Evolutionary conservation across 2,329 filamentous ascomycete genomes (phyloP).

Genomic region (Shiraia sp.): DNA sequence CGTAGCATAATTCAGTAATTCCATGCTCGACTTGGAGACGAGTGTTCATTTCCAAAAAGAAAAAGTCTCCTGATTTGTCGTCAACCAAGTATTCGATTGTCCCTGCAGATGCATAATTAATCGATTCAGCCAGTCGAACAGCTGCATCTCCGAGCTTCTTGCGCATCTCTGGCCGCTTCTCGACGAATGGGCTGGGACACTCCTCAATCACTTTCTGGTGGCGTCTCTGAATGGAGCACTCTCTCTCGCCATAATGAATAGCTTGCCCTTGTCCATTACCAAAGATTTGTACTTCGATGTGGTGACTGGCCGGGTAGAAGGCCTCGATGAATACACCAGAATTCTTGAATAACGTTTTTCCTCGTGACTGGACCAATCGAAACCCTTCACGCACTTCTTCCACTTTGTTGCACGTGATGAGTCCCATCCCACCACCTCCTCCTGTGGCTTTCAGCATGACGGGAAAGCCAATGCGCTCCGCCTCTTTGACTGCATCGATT

Average conservation of each 20-base stretch:
- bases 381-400: constrained; percentile 73
- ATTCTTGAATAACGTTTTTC: constrained; percentile 78
- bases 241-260: constrained; percentile 82
- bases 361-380: constrained; percentile 73
- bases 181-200: constrained; percentile 74
- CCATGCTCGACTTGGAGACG: constrained; percentile 62
- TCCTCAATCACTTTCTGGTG: constrained; percentile 94
- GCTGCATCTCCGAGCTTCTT: constrained; percentile 68
- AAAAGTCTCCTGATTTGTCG: constrained; percentile 79
- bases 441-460: constrained; percentile 66
- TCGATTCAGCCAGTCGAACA: constrained; percentile 63
- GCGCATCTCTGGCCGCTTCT: constrained; percentile 57
- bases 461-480: constrained; percentile 54
- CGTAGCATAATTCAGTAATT: constrained; percentile 61
- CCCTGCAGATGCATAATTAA: constrained; percentile 78
- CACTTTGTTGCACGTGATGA: constrained; percentile 72
- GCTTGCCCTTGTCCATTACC: constrained; percentile 79
- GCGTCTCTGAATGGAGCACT: constrained; percentile 83
- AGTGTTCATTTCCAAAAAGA: constrained; percentile 65
- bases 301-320: constrained; percentile 76
- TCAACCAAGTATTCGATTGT: constrained; percentile 92
- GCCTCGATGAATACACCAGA: constrained; percentile 83
- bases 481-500: constrained; percentile 52
- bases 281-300: constrained; percentile 91
- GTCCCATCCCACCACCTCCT: constrained; percentile 76